Percentiles rank a stretch among this genome's conserved stretches.
phyloP scores from a whole-genome alignment of 2,329 filamentous ascomycete species.

The Fusarium camptoceras region DNA sequence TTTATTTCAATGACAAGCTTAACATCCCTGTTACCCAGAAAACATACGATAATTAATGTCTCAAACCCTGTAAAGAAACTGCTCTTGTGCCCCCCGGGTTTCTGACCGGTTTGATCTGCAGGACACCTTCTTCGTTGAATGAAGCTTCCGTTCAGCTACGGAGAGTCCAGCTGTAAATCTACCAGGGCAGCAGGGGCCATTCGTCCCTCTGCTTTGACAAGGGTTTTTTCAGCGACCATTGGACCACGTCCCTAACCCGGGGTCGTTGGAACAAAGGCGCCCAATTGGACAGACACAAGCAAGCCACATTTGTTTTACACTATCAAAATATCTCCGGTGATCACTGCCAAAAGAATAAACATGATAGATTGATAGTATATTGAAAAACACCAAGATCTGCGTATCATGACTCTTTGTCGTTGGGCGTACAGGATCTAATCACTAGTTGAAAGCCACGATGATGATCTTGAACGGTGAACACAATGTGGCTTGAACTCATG shows the following conservation, averaged over 20 bases:
- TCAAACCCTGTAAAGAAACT: neutral
- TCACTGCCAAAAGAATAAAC: neutral
- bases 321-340: neutral
- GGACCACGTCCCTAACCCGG: neutral
- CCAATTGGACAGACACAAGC: neutral
- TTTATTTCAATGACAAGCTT: too few relatives aligned
- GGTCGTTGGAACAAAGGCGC: neutral
- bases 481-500: neutral
- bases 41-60: neutral
- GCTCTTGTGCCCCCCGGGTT: neutral
- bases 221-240: neutral
- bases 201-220: accelerated
- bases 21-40: neutral
- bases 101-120: neutral
- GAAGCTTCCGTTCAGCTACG: neutral
- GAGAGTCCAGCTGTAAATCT: neutral
- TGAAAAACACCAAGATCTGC: neutral
- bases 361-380: neutral
- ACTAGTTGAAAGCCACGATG: neutral
- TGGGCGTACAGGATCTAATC: neutral
- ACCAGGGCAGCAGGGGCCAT: accelerated
- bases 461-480: neutral
- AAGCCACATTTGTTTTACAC: neutral
- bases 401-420: neutral
- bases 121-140: neutral